Evolutionary conservation across 2,329 filamentous ascomycete species (phyloP).

Genomic region (Beauveria medogensis): DNA sequence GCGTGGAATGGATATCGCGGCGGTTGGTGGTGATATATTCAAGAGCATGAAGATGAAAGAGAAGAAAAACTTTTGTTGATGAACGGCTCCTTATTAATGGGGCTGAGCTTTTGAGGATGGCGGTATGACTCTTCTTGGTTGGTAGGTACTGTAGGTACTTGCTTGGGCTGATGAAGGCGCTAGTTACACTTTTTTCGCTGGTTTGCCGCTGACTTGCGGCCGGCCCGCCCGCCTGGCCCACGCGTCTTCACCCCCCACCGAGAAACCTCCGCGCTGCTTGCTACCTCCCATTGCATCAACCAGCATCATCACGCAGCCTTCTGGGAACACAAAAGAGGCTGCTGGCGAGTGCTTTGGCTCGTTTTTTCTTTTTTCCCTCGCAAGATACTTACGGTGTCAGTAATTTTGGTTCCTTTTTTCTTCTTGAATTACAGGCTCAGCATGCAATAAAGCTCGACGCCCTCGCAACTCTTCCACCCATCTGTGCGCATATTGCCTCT

Average conservation of each 20-base stretch:
- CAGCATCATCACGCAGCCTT: background rate
- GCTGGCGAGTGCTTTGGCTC: background rate
- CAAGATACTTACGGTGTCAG: background rate
- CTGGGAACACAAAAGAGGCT: background rate
- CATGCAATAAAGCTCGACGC: background rate
- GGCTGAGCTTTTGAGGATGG: background rate
- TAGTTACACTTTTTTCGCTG: background rate
- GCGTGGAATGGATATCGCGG: background rate
- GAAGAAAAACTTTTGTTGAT: background rate
- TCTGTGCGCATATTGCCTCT: too few relatives aligned
- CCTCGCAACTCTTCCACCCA: background rate
- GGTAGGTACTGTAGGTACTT: too few relatives aligned
- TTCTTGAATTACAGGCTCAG: background rate
- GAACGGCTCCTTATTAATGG: background rate
- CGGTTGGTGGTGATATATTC: background rate
- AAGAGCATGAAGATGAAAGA: background rate
- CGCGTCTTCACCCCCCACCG: background rate
- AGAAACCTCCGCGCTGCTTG: background rate
- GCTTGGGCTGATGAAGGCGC: background rate
- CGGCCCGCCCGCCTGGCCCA: too few relatives aligned
- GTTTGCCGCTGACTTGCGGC: background rate
- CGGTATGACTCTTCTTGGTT: conserved; percentile 5
- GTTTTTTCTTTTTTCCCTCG: background rate
- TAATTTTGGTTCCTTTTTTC: background rate
- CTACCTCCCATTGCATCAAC: background rate